These are phyloP conservation scores for Amniculicola lignicola DNA, from an alignment of 495 filamentous ascomycete genomes.

Conservation along the genomic window DNA sequence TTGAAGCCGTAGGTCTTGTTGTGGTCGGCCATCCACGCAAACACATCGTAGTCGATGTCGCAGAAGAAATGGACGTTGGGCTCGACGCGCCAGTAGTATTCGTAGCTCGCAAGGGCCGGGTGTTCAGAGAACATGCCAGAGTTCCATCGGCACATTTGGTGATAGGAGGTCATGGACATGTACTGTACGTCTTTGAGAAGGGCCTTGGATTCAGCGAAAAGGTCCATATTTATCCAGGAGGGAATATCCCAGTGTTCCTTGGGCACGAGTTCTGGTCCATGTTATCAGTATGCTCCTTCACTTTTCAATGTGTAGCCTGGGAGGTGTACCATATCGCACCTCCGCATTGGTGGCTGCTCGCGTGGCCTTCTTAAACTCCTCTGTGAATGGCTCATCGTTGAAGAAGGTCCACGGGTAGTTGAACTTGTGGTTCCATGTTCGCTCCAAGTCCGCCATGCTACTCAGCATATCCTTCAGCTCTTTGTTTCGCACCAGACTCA, in stretches of 20 bases:
- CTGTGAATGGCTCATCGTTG: constrained; percentile 88
- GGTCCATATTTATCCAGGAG: constrained; percentile 82
- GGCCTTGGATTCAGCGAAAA: constrained; percentile 79
- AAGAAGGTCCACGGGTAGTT: constrained; percentile 99
- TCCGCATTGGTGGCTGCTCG: constrained; percentile 77
- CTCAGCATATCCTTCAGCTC: constrained; percentile 79
- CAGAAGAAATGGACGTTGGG: constrained; percentile 99
- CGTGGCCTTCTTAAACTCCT: constrained; percentile 85
- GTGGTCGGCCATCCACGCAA: constrained; percentile 94
- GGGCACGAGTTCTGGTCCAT: constrained; percentile 69
- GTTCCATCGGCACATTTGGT: constrained; percentile 99
- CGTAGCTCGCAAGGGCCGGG: constrained; percentile 72
- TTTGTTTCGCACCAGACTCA: constrained; percentile 89
- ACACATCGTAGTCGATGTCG: constrained; percentile 97
- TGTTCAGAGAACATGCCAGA: constrained; percentile 97
- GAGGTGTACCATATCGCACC: constrained; percentile 70
- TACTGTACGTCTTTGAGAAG: constrained; percentile 88
- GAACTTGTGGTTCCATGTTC: constrained; percentile 97
- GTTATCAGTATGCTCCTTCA: not conserved
- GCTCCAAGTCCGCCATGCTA: constrained; percentile 85
- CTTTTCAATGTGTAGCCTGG: not conserved
- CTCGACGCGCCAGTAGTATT: constrained; percentile 99
- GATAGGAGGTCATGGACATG: constrained; percentile 81
- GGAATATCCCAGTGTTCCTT: constrained; percentile 93
- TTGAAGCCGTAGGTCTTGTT: constrained; percentile 99